Evolutionary conservation across 352 stramenopile species (phyloP).

Genomic region (Globisporangium cylindrosporum): DNA sequence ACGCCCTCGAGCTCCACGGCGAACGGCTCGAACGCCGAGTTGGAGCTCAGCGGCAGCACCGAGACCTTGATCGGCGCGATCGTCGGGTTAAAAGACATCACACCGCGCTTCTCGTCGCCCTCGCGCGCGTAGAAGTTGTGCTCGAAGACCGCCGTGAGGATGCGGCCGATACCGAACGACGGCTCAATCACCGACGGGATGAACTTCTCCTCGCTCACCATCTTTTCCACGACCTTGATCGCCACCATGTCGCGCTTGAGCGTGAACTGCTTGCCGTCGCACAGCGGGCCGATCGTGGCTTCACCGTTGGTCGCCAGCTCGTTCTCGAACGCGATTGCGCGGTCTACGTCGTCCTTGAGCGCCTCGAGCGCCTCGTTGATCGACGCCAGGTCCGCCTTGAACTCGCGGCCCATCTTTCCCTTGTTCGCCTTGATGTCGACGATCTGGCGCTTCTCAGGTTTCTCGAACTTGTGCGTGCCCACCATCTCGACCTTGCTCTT

Average conservation of each 20-base stretch:
- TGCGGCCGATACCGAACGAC: constrained; percentile 98
- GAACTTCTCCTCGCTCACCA: constrained; percentile 97
- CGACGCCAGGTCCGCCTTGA: constrained; percentile 92
- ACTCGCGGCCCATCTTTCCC: constrained; percentile 94
- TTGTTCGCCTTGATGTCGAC: constrained; percentile 96
- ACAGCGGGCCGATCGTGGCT: constrained; percentile 85
- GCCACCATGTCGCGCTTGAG: constrained; percentile 95
- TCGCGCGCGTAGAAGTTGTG: constrained; percentile 98
- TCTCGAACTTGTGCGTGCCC: constrained; percentile 86
- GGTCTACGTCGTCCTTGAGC: constrained; percentile 90
- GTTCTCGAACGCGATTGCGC: constrained; percentile 88
- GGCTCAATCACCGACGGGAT: constrained; percentile 99
- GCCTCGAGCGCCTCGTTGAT: constrained; percentile 72
- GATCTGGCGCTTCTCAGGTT: constrained; percentile 93
- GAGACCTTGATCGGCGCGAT: constrained; percentile 99
- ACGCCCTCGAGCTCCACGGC: constrained; percentile 72
- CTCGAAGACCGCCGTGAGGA: constrained; percentile 98
- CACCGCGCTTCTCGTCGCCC: constrained; percentile 95
- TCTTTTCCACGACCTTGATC: constrained; percentile 94
- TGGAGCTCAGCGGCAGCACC: constrained; percentile 92
- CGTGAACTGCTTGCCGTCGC: constrained; percentile 86
- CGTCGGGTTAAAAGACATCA: constrained; percentile 96
- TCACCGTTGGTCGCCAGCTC: constrained; percentile 89
- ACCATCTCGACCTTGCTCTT: constrained; percentile 89
- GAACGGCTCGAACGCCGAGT: constrained; percentile 81